A percentile compares a stretch with the other conserved stretches of the same genome.
Evolutionary conservation across 228 moss, liverwort and hornwort species (phyloP).

Genomic region (Sphagnum fallax): DNA sequence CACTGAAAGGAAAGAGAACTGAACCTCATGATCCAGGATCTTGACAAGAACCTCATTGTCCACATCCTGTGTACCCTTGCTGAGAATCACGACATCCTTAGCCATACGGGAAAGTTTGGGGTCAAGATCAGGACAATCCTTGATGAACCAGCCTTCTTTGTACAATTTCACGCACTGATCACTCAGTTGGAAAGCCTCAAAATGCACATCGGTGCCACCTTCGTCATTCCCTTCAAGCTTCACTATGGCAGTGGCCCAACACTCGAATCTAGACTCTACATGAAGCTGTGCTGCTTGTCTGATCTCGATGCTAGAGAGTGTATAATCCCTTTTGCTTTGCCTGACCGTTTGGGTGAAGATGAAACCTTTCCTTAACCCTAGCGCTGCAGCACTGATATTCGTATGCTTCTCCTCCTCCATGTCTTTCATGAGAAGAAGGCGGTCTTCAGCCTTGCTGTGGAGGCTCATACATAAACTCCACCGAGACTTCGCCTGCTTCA

Average conservation of each 20-base stretch:
- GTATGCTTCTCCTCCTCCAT: constrained; percentile 84
- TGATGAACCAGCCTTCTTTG: constrained; percentile 83
- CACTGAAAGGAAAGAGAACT: not conserved
- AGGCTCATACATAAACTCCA: constrained; percentile 86
- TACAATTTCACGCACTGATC: constrained; percentile 96
- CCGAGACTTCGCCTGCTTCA: constrained; percentile 71
- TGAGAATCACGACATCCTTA: constrained; percentile 84
- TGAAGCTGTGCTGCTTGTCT: constrained; percentile 87
- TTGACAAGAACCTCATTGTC: constrained; percentile 96
- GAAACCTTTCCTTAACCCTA: constrained; percentile 87
- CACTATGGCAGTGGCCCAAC: constrained; percentile 92
- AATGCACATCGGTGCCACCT: constrained; percentile 85
- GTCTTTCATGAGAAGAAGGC: constrained; percentile 71
- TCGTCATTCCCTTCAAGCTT: constrained; percentile 93
- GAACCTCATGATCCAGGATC: constrained; percentile 93
- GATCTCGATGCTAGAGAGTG: constrained; percentile 72
- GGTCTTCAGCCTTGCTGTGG: constrained; percentile 96
- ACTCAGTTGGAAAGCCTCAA: constrained; percentile 98
- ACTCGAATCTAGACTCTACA: constrained; percentile 72
- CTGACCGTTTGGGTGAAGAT: constrained; percentile 92
- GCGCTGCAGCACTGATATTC: constrained; percentile 77
- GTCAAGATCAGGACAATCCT: constrained; percentile 71
- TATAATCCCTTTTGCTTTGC: constrained; percentile 81
- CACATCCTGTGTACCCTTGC: constrained; percentile 80
- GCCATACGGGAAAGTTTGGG: constrained; percentile 87